These are phyloP conservation scores for Cutaneotrichosporon sp. DNA, from an alignment of 1,284 basidiomycete species.

Conservation along the genomic window DNA sequence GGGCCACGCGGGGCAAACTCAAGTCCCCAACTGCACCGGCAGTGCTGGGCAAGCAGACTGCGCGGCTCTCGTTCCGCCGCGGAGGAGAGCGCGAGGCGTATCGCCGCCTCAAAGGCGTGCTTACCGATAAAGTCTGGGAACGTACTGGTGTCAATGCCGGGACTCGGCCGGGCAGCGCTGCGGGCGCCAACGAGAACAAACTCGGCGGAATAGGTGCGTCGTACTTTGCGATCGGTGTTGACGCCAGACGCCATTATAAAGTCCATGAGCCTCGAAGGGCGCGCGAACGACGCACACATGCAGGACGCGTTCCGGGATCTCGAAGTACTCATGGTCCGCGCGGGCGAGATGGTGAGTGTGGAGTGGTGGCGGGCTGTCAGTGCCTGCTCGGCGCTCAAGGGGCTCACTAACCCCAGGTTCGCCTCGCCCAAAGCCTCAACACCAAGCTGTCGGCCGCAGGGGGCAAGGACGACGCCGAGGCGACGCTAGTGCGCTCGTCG, in stretches of 20 bases:
- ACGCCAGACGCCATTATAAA: constrained; percentile 69
- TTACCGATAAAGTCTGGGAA: constrained; percentile 76
- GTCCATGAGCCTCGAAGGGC: constrained; percentile 63
- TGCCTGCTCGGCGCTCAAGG: too few species aligned
- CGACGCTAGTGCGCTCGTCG: constrained; percentile 78
- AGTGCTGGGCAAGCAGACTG: constrained; percentile 56
- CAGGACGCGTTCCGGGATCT: constrained; percentile 78
- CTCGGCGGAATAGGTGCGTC: constrained; percentile 34
- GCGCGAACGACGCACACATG: constrained; percentile 63
- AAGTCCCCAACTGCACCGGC: constrained; percentile 20
- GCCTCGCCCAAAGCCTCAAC: constrained; percentile 80
- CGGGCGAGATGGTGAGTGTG: constrained; percentile 74
- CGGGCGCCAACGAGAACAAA: constrained; percentile 1
- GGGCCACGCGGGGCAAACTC: neutral
- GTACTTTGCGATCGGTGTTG: neutral
- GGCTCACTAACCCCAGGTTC: constrained; percentile 42
- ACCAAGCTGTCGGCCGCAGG: constrained; percentile 63
- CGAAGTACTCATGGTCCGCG: constrained; percentile 85
- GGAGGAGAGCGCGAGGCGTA: constrained; percentile 87
- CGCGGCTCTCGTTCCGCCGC: constrained; percentile 73
- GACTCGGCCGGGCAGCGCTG: neutral
- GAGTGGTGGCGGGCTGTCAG: neutral
- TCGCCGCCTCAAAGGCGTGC: constrained; percentile 64
- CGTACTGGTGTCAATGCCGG: constrained; percentile 5
- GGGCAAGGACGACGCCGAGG: constrained; percentile 60